Conservation (phyloP, 2,329 filamentous ascomycete genomes). For the Thielaviopsis musarum region DNA sequence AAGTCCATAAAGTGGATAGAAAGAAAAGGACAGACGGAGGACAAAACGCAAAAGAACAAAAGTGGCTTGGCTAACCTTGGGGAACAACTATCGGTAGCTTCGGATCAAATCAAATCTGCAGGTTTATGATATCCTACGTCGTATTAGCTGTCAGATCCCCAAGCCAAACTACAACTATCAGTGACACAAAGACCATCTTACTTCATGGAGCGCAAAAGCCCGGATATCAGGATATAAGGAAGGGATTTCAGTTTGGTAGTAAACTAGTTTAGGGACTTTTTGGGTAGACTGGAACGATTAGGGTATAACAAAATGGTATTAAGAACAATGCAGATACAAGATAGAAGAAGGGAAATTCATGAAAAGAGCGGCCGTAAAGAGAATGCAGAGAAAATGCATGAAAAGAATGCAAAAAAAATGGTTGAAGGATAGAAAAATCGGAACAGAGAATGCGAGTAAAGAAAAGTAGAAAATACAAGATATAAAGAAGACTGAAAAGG, state of each 20-base stretch:
- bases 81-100: neutral
- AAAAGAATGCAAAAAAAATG: neutral
- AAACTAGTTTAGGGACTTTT: too few relatives aligned
- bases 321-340: neutral
- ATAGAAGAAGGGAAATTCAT: neutral
- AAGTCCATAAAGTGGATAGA: too few relatives aligned
- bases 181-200: neutral
- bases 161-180: neutral
- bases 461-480: neutral
- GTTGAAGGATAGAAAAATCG: neutral
- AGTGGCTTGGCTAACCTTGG: neutral
- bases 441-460: neutral
- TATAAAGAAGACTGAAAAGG: neutral
- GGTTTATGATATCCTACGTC: neutral
- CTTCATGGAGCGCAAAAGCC: neutral
- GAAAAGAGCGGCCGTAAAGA: neutral
- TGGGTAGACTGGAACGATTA: neutral
- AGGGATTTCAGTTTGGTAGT: too few relatives aligned
- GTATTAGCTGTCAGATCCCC: neutral
- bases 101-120: neutral
- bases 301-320: neutral
- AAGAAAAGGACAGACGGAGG: too few relatives aligned
- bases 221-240: neutral
- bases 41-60: neutral
- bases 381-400: neutral